These are phyloP conservation scores for Anaeramoeba flamelloides DNA, from an alignment of 78 protist genomes.

Conservation along the genomic window DNA sequence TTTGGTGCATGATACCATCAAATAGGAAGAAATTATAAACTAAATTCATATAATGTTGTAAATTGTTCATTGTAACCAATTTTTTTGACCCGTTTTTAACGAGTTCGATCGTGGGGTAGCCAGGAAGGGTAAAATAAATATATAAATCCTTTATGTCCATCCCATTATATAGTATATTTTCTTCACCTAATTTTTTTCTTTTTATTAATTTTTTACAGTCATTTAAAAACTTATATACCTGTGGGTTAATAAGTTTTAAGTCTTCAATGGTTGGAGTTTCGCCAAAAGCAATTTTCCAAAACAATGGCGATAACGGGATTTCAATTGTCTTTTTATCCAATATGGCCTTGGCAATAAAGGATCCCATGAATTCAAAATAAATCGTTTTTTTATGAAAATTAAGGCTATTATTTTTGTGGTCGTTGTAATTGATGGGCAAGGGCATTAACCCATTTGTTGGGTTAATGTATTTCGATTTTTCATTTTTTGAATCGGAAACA, in stretches of 20 bases:
- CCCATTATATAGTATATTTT: neutral
- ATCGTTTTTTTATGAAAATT: neutral
- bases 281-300: neutral
- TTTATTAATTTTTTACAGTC: neutral
- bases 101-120: neutral
- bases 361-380: neutral
- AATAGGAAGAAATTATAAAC: neutral
- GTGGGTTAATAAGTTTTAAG: neutral
- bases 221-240: too few relatives aligned
- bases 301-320: neutral
- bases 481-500: too few relatives aligned
- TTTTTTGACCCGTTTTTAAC: neutral
- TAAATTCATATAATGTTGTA: neutral
- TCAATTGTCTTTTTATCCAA: neutral
- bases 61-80: neutral
- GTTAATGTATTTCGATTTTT: neutral
- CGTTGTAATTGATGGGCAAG: neutral
- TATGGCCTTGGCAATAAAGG: neutral
- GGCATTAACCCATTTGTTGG: neutral
- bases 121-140: neutral
- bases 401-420: neutral
- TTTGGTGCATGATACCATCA: neutral
- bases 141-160: neutral
- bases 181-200: neutral
- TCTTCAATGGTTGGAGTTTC: neutral